These are phyloP conservation scores for Pseudogymnoascus sp. DNA, from an alignment of 2,329 filamentous ascomycete genomes.

Conservation along the genomic window DNA sequence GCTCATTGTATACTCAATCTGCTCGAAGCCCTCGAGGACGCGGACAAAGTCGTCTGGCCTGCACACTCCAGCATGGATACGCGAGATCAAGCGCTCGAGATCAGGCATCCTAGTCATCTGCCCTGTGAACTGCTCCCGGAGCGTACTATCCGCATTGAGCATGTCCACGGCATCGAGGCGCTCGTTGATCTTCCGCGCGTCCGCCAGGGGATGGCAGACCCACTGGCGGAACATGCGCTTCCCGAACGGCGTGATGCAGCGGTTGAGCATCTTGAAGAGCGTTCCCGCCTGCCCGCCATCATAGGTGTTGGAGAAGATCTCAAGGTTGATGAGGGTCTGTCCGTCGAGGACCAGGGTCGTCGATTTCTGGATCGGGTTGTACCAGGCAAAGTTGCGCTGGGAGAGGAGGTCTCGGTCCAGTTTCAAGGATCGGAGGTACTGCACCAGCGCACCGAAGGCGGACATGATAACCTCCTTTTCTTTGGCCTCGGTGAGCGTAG, in stretches of 20 bases:
- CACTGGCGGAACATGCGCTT: constrained; percentile 94
- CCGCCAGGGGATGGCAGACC: constrained; percentile 91
- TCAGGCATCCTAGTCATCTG: constrained; percentile 90
- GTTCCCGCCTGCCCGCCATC: constrained; percentile 82
- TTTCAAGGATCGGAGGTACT: constrained; percentile 80
- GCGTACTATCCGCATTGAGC: constrained; percentile 70
- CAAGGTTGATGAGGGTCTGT: constrained; percentile 95
- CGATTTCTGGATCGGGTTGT: constrained; percentile 82
- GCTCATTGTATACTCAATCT: constrained; percentile 90
- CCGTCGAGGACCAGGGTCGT: constrained; percentile 89
- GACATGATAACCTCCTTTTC: constrained; percentile 83
- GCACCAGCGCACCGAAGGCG: constrained; percentile 78
- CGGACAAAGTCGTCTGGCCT: constrained; percentile 86
- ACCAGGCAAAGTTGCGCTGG: constrained; percentile 83
- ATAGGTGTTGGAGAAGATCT: constrained; percentile 88
- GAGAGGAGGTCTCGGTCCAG: constrained; percentile 81
- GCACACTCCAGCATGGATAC: constrained; percentile 87
- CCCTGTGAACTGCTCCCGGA: constrained; percentile 81
- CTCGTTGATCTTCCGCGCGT: constrained; percentile 82
- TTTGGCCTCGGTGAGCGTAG: constrained; percentile 60
- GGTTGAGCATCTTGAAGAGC: constrained; percentile 81
- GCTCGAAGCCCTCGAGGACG: constrained; percentile 92
- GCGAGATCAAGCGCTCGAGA: constrained; percentile 85
- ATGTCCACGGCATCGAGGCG: constrained; percentile 90
- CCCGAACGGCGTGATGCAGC: constrained; percentile 92